Conservation (phyloP, 495 filamentous ascomycete species). For the Symbiotaphrina buchneri region DNA sequence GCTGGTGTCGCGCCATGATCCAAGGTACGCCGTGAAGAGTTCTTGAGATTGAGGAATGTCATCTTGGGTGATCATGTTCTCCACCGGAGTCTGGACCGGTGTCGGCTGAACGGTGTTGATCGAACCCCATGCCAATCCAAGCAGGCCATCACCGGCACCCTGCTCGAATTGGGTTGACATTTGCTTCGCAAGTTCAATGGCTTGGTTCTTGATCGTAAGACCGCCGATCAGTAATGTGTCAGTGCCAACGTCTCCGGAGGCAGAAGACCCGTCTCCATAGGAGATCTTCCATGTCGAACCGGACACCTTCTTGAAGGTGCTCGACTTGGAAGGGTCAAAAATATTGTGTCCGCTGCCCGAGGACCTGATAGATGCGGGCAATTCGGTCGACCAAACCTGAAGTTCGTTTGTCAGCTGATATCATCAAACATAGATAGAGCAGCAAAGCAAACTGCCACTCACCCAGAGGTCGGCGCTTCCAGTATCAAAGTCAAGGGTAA, state of each 20-base stretch:
- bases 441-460: too few relatives aligned
- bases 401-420: slow-evolving; percentile 8
- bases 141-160: slow-evolving; percentile 43
- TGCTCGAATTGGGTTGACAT: slow-evolving; percentile 37
- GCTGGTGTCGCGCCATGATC: slow-evolving; percentile 34
- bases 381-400: slow-evolving; percentile 38
- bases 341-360: slow-evolving; percentile 18
- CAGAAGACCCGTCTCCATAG: slow-evolving; percentile 50
- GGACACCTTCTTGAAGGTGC: slow-evolving; percentile 28
- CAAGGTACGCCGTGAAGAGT: slow-evolving; percentile 58
- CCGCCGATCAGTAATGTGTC: slow-evolving; percentile 45
- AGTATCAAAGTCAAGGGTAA: slow-evolving; percentile 55
- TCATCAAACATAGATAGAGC: background rate
- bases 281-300: slow-evolving; percentile 42
- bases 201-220: slow-evolving; percentile 42
- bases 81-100: slow-evolving; percentile 42
- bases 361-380: slow-evolving; percentile 18
- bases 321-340: slow-evolving; percentile 37
- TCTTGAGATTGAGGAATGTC: slow-evolving; percentile 37
- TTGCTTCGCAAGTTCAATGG: slow-evolving; percentile 43
- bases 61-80: slow-evolving; percentile 50
- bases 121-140: slow-evolving; percentile 45
- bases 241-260: slow-evolving; percentile 48
- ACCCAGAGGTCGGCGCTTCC: slow-evolving; percentile 66
- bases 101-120: slow-evolving; percentile 48